phyloP scores from a whole-genome alignment of 2,329 filamentous ascomycete genomes.

The Sporothrix variecibatus region DNA sequence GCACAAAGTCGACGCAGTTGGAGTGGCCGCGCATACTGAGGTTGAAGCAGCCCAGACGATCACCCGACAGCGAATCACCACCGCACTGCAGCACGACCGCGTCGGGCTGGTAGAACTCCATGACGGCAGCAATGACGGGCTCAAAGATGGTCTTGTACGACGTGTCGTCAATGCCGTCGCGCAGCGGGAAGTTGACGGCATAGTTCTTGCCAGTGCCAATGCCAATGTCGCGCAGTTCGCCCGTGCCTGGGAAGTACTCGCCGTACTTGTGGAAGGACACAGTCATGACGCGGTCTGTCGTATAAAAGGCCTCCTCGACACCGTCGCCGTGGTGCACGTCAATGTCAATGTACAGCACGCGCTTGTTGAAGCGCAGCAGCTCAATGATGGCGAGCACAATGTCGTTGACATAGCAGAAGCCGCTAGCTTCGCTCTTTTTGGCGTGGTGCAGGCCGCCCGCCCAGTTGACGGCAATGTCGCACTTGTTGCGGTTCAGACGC shows the following conservation, averaged over 20 bases:
- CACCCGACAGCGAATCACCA: constrained; percentile 90
- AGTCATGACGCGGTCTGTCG: constrained; percentile 82
- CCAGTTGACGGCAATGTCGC: constrained; percentile 98
- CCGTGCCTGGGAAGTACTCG: constrained; percentile 92
- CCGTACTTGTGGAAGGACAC: constrained; percentile 97
- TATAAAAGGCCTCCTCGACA: constrained; percentile 83
- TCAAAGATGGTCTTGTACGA: constrained; percentile 92
- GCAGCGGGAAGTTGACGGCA: constrained; percentile 85
- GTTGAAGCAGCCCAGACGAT: constrained; percentile 95
- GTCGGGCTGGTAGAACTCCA: constrained; percentile 84
- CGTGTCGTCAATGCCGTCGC: constrained; percentile 86
- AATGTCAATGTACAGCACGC: constrained; percentile 95
- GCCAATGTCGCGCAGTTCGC: constrained; percentile 81
- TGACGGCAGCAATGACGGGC: constrained; percentile 81
- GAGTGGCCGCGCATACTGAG: constrained; percentile 95
- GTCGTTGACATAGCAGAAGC: constrained; percentile 98
- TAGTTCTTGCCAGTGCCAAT: constrained; percentile 88
- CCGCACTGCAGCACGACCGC: constrained; percentile 96
- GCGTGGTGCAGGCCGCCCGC: constrained; percentile 95
- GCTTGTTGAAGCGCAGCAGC: constrained; percentile 83
- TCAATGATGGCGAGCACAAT: constrained; percentile 96
- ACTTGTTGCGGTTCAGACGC: constrained; percentile 85
- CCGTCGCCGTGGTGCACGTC: constrained; percentile 86
- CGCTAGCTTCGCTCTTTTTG: constrained; percentile 93
- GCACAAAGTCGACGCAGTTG: constrained; percentile 90